Evolutionary conservation across 2,329 filamentous ascomycete genomes (phyloP), one percentile per base, ranked within the genome.

Genomic region (Clarireedia sp.): DNA sequence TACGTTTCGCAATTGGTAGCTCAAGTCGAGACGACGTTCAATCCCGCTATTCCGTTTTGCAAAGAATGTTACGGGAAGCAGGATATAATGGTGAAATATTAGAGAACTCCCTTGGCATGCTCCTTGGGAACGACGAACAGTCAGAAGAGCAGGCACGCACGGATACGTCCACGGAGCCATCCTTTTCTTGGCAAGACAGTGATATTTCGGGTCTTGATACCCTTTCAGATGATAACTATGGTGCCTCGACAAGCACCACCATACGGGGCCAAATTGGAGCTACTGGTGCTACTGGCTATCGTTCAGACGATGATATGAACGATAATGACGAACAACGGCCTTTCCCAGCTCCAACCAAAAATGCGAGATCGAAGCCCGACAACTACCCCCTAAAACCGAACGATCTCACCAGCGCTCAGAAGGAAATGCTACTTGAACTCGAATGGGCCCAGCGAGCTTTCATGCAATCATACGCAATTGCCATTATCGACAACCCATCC

Each of bases 381-480:
- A 23, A n/a, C 2, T 51, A 38, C 56, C 40, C 59, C 5, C 41
- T 69, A 26, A 74, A 77, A 41, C 83, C 83, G 3, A 71, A 73
- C 2, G 71, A 73, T 33, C 74, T 87, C n/a, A 80, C 78, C 0
- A 74, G 74, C 56, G 74, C 79, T n/a, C 86, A 89, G 66, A 81
- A 78, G 51, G 83, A 87, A 67, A 83, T 86, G 80, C 69, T 89
- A 1, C 70, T 85, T 38, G 84, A 88, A 66, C 80, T 82, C 3
- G 79, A 83, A 51, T 87, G 84, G 81, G 83, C 83, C 6, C 83
- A 88, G 60, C 74, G 79, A 52, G 84, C 83, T 17, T 84, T 88
- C 65, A 73, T 88, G 47, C 79, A 83, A 48, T 85, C 84, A 1
- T 88, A 85, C 61, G 78, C 83, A 60, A 77, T 87, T 48, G 78